A percentile compares a stretch with the other conserved stretches of the same genome.
These are phyloP conservation scores for Lithohypha guttulata DNA, from an alignment of 2,329 filamentous ascomycete species.

Conservation along the genomic window DNA sequence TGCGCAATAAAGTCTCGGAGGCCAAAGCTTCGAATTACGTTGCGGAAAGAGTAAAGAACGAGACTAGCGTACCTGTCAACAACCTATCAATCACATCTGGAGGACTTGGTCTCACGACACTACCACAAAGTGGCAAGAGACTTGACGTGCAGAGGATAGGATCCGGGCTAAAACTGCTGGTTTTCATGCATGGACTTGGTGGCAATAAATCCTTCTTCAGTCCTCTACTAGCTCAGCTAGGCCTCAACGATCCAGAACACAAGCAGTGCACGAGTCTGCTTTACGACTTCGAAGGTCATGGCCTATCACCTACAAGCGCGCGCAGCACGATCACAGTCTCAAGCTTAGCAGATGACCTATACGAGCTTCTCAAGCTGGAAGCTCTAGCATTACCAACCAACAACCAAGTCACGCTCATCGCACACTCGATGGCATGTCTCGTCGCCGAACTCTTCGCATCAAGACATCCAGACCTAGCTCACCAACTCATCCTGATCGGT, in stretches of 20 bases:
- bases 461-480: constrained; percentile 31
- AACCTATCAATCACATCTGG: constrained; percentile 23
- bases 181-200: constrained; percentile 49
- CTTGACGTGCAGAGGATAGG: constrained; percentile 31
- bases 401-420: constrained; percentile 33
- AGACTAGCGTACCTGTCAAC: constrained; percentile 23
- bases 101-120: constrained; percentile 25
- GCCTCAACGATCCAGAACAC: constrained; percentile 22
- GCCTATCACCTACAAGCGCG: constrained; percentile 42
- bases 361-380: constrained; percentile 30
- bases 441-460: constrained; percentile 36
- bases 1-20: constrained; percentile 32
- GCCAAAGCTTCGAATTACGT: constrained; percentile 22
- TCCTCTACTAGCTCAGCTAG: constrained; percentile 33
- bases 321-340: constrained; percentile 33
- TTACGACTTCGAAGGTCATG: constrained; percentile 48
- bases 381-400: constrained; percentile 23
- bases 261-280: constrained; percentile 30
- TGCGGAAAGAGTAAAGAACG: constrained; percentile 17
- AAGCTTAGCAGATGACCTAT: constrained; percentile 36
- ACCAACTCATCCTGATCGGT: constrained; percentile 38
- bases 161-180: constrained; percentile 23
- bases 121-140: constrained; percentile 33
- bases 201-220: constrained; percentile 36
- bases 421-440: constrained; percentile 44